Percentiles rank a stretch among this genome's conserved stretches.
Evolutionary conservation across 306 rosid species (phyloP).

Genomic region (Ormosia emarginata): DNA sequence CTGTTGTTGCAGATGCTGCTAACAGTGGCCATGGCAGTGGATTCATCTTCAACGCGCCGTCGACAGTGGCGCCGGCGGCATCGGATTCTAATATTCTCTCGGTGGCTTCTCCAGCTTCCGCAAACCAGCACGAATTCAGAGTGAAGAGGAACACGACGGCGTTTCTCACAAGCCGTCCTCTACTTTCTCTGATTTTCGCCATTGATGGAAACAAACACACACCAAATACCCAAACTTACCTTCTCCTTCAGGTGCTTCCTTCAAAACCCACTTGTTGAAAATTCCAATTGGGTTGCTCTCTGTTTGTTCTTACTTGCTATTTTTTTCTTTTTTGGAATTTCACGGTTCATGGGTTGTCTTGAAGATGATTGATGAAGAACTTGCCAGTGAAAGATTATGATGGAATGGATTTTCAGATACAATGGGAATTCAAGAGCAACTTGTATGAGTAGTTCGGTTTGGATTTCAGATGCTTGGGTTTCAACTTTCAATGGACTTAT

Average conservation of each 20-base stretch:
- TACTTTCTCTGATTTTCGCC: constrained; percentile 99
- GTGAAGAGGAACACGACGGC: constrained; percentile 95
- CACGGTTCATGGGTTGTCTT: not conserved
- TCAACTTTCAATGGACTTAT: constrained; percentile 49
- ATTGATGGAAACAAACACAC: constrained; percentile 43
- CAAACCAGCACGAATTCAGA: constrained; percentile 84
- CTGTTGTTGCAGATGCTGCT: constrained; percentile 31
- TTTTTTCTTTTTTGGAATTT: not conserved
- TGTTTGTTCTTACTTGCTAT: not conserved
- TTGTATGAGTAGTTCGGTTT: constrained; percentile 2
- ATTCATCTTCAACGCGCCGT: constrained; percentile 48
- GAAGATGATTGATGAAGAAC: constrained; percentile 27
- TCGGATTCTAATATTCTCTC: constrained; percentile 33
- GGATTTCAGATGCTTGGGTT: constrained; percentile 28
- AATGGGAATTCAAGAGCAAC: constrained; percentile 11
- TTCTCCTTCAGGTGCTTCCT: constrained; percentile 45
- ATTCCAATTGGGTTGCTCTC: not conserved
- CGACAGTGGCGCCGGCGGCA: constrained; percentile 28
- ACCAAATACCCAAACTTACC: constrained; percentile 20
- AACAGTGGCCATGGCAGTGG: constrained; percentile 33
- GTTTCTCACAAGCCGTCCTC: constrained; percentile 88
- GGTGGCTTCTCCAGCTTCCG: constrained; percentile 73
- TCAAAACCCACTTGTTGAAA: constrained; percentile 6
- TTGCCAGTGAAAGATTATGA: not conserved
- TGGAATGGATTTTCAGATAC: not conserved